Evolutionary conservation across 768 basidiomycete species (phyloP).

Genomic region (Pseudohyphozyma bogoriensis): DNA sequence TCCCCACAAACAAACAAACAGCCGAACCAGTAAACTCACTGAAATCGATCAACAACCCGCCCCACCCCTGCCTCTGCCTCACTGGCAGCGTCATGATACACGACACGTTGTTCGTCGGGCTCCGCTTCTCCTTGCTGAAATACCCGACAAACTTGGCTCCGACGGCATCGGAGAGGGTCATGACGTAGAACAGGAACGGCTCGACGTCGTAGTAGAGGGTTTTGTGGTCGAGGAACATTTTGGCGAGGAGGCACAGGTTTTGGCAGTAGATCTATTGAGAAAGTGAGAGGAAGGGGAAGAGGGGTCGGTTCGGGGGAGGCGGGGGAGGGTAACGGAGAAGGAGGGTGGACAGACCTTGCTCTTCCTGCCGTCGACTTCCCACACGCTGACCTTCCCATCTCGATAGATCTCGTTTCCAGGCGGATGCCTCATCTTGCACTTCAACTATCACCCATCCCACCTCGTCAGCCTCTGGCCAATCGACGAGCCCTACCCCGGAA

Average conservation of each 20-base stretch:
- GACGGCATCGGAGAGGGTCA: constrained; percentile 69
- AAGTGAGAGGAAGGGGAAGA: not conserved
- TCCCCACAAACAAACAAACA: not conserved
- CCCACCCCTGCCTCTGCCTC: constrained; percentile 90
- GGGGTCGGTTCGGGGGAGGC: not conserved
- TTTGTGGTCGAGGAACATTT: constrained; percentile 99
- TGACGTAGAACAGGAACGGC: constrained; percentile 97
- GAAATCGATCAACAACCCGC: constrained; percentile 92
- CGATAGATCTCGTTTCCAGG: constrained; percentile 98
- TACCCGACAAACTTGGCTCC: constrained; percentile 95
- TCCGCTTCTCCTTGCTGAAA: constrained; percentile 97
- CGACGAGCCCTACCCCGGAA: not conserved
- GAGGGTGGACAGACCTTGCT: constrained; percentile 58
- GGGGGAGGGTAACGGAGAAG: not conserved
- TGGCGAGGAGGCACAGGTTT: constrained; percentile 90
- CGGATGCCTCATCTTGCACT: constrained; percentile 89
- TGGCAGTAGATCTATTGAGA: constrained; percentile 82
- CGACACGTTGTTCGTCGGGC: constrained; percentile 90
- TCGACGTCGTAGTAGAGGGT: constrained; percentile 99
- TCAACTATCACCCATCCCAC: constrained; percentile 49
- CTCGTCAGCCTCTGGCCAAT: not conserved
- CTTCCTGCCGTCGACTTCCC: constrained; percentile 95
- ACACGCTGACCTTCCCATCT: constrained; percentile 76
- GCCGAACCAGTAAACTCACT: constrained; percentile 50
- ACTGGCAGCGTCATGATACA: constrained; percentile 99